phyloP scores from a whole-genome alignment of 257 asterid species.

The Cordia subcordata region DNA sequence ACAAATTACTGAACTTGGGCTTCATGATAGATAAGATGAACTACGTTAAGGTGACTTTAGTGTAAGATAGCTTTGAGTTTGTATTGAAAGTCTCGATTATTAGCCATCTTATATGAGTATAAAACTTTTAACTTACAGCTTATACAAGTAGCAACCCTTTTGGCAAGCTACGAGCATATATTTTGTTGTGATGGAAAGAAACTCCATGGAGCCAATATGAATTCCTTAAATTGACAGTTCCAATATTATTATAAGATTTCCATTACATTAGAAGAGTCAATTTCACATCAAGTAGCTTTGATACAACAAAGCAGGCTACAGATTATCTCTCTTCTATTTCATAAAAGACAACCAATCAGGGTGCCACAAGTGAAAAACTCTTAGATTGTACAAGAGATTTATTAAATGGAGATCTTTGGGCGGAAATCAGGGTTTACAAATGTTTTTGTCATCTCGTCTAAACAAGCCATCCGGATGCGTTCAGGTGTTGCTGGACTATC shows the following conservation, averaged over 20 bases:
- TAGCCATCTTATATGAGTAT: neutral
- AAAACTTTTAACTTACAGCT: neutral
- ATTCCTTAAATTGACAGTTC: too few species aligned
- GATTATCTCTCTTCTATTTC: neutral
- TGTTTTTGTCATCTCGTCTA: slow-evolving; percentile 59
- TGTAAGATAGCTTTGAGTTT: neutral
- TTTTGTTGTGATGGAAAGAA: too few species aligned
- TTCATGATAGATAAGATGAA: too few species aligned
- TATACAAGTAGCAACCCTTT: too few species aligned
- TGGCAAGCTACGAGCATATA: too few species aligned
- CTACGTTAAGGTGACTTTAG: neutral
- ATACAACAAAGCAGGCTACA: neutral
- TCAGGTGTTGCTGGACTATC: slow-evolving; percentile 98
- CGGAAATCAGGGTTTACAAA: slow-evolving; percentile 42
- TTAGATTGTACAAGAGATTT: too few species aligned
- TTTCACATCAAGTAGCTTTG: too few species aligned
- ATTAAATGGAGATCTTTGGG: slow-evolving; percentile 72
- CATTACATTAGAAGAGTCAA: too few species aligned
- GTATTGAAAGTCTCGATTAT: neutral
- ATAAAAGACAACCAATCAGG: neutral
- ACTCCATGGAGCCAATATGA: too few species aligned
- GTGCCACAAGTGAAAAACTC: neutral
- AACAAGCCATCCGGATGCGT: slow-evolving; percentile 93
- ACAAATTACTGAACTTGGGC: too few species aligned
- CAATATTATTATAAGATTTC: too few species aligned